phyloP scores from a whole-genome alignment of 371 early-diverging fungal genomes.

The Conidiobolus incongruus region DNA sequence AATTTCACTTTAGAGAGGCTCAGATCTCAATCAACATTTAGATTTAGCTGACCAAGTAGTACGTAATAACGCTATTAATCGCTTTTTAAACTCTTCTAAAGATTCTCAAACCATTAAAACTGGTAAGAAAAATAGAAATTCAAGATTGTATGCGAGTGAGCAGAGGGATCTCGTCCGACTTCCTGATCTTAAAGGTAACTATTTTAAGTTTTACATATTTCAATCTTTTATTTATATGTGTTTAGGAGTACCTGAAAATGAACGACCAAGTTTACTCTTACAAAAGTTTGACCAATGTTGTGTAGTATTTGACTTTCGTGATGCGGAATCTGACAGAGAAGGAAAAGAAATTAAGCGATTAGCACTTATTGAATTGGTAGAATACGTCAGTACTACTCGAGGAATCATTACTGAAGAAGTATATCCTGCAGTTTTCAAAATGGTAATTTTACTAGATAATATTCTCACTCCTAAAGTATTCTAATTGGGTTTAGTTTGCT shows the following conservation, averaged over 20 bases:
- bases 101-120: too few relatives aligned
- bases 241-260: slow-evolving; percentile 38
- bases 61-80: too few relatives aligned
- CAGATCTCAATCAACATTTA: too few relatives aligned
- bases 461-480: not conserved
- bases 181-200: slow-evolving; percentile 50
- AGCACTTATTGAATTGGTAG: slow-evolving; percentile 71
- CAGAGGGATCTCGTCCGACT: slow-evolving; percentile 53
- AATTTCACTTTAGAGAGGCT: too few relatives aligned
- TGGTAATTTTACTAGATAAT: slow-evolving; percentile 30
- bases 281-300: slow-evolving; percentile 76
- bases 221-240: not conserved
- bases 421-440: slow-evolving; percentile 72
- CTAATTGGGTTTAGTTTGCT: slow-evolving; percentile 32
- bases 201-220: too few relatives aligned
- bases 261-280: slow-evolving; percentile 56
- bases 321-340: slow-evolving; percentile 56
- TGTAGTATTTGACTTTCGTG: slow-evolving; percentile 82
- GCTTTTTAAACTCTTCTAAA: too few relatives aligned
- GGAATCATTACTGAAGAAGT: slow-evolving; percentile 64
- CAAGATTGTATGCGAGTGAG: slow-evolving; percentile 57
- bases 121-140: too few relatives aligned
- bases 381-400: slow-evolving; percentile 66
- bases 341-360: slow-evolving; percentile 88
- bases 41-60: too few relatives aligned